Evolutionary conservation across 176 grass and related monocot genomes (phyloP).

Genomic region (Cenchrus fungigraminus): DNA sequence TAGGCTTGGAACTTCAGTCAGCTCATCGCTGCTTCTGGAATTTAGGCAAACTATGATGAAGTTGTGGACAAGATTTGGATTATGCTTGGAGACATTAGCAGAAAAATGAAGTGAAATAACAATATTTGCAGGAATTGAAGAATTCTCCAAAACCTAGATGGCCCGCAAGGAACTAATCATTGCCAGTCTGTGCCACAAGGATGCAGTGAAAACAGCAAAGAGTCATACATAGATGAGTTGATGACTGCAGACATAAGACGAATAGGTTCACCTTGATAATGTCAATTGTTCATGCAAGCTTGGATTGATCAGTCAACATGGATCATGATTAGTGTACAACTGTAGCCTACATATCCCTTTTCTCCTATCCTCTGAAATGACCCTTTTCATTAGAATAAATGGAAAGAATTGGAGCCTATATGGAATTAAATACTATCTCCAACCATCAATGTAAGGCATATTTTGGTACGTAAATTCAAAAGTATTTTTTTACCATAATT

Average conservation of each 20-base stretch:
- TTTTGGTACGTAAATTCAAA: background rate
- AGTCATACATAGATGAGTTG: background rate
- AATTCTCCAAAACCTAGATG: background rate
- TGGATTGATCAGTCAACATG: background rate
- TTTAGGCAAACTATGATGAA: background rate
- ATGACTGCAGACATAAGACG: background rate
- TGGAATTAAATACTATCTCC: constrained; percentile 1
- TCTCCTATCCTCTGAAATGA: background rate
- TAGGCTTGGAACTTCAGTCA: background rate
- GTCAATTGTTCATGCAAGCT: background rate
- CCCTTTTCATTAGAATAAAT: background rate
- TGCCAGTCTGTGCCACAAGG: background rate
- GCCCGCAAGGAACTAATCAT: background rate
- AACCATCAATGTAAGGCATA: background rate
- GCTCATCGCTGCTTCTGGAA: background rate
- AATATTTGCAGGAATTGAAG: background rate
- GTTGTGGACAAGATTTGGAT: background rate
- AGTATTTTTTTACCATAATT: background rate
- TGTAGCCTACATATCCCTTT: background rate
- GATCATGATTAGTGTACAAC: background rate
- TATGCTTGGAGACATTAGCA: background rate
- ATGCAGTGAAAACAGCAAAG: background rate
- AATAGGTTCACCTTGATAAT: background rate
- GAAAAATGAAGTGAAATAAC: background rate
- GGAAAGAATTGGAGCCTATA: background rate